Conservation (phyloP, 2,329 filamentous ascomycete species). For the Tolypocladium capitatum region DNA sequence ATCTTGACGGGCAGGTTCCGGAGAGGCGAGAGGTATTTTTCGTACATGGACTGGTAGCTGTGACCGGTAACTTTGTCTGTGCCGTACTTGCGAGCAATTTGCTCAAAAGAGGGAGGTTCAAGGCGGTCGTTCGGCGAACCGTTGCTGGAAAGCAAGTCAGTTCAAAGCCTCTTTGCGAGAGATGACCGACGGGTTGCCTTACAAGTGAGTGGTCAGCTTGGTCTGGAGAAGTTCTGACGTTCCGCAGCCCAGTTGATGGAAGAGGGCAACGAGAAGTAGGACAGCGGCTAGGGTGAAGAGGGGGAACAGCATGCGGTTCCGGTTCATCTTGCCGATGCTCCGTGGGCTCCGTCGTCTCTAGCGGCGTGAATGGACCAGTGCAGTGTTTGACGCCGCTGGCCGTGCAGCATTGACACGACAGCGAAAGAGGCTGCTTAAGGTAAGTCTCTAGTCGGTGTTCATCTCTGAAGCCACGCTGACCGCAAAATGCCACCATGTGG, state of each 20-base stretch:
- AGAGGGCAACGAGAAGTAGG: slow-evolving; percentile 2
- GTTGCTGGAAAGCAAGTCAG: not conserved
- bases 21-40: slow-evolving; percentile 20
- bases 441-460: not conserved
- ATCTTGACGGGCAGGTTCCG: slow-evolving; percentile 22
- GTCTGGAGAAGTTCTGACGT: slow-evolving; percentile 1
- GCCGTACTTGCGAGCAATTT: slow-evolving; percentile 20
- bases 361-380: not conserved
- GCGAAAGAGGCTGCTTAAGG: not conserved
- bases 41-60: slow-evolving; percentile 26
- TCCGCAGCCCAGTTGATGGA: slow-evolving; percentile 3
- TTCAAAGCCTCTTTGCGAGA: too few relatives aligned
- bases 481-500: not conserved
- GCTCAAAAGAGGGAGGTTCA: slow-evolving; percentile 5
- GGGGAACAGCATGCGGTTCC: slow-evolving; percentile 1
- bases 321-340: slow-evolving; percentile 2
- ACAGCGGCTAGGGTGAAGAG: slow-evolving; percentile 1
- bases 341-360: not conserved
- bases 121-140: not conserved
- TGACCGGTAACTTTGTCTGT: slow-evolving; percentile 26
- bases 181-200: not conserved
- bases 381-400: not conserved
- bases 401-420: not conserved
- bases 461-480: not conserved
- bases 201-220: slow-evolving; percentile 3